A percentile compares a stretch with the other conserved stretches of the same genome.
Conservation (phyloP, 2,329 filamentous ascomycete genomes). For the Hypocrella siamensis region DNA sequence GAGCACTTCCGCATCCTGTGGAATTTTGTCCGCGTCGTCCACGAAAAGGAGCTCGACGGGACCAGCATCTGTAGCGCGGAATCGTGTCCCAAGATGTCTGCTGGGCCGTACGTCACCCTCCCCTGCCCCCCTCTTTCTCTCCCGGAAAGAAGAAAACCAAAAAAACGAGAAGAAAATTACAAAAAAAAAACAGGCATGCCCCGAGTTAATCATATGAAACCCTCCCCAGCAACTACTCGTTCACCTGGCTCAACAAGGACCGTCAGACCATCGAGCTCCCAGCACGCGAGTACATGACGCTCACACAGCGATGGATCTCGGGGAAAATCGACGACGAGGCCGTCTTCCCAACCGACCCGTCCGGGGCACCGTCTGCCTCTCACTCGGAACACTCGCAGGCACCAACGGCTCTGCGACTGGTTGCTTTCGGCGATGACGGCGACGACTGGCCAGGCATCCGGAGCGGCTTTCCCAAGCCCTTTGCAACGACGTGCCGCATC, state of each 20-base stretch:
- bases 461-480: constrained; percentile 74
- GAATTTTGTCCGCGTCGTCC: constrained; percentile 77
- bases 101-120: constrained; percentile 49
- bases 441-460: constrained; percentile 69
- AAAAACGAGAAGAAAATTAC: too few relatives aligned
- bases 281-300: constrained; percentile 75
- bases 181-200: too few relatives aligned
- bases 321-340: constrained; percentile 74
- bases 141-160: too few relatives aligned
- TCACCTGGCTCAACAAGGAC: constrained; percentile 70
- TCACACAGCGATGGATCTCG: constrained; percentile 88
- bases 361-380: constrained; percentile 43
- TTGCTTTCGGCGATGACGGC: constrained; percentile 18
- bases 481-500: constrained; percentile 69
- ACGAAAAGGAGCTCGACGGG: constrained; percentile 68
- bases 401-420: not conserved
- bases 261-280: constrained; percentile 75
- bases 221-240: constrained; percentile 57
- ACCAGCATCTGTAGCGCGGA: constrained; percentile 68
- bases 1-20: constrained; percentile 83
- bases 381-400: constrained; percentile 33
- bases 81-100: constrained; percentile 83
- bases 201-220: not conserved
- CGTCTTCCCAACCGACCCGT: constrained; percentile 73
- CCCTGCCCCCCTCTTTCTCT: too few relatives aligned